Conservation (phyloP, 495 filamentous ascomycete genomes). For the Aspergillus bertholletiae region DNA sequence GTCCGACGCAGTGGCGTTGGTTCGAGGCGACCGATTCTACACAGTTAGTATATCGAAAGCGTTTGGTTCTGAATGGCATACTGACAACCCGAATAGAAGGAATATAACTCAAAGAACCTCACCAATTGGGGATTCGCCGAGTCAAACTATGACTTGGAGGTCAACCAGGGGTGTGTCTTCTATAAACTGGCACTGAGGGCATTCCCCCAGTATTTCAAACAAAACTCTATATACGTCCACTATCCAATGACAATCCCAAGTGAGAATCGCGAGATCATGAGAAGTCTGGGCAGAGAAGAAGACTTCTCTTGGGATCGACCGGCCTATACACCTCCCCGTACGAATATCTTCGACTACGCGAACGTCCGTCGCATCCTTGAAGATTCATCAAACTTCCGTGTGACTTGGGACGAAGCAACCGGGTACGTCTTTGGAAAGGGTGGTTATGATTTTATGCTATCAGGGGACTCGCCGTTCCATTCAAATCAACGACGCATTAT, state of each 20-base stretch:
- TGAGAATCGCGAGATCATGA: conserved; percentile 73
- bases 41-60: no score
- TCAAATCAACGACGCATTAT: not conserved
- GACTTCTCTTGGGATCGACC: conserved; percentile 72
- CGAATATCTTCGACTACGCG: conserved; percentile 56
- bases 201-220: conserved; percentile 76
- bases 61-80: conserved; percentile 5
- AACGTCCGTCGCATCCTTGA: conserved; percentile 62
- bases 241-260: conserved; percentile 78
- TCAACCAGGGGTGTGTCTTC: conserved; percentile 79
- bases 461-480: conserved; percentile 28
- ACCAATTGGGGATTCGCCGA: conserved; percentile 80
- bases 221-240: conserved; percentile 79
- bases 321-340: conserved; percentile 40
- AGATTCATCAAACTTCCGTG: conserved; percentile 59
- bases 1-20: conserved; percentile 52
- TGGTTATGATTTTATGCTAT: conserved; percentile 42
- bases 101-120: conserved; percentile 70
- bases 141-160: conserved; percentile 64
- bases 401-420: conserved; percentile 57
- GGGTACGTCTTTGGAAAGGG: conserved; percentile 51
- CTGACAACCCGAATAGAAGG: conserved; percentile 30
- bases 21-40: conserved; percentile 52
- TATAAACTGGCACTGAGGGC: conserved; percentile 79
- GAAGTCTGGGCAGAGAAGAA: conserved; percentile 62